A percentile compares a stretch with the other conserved stretches of the same genome.
These are phyloP conservation scores for Kodamaea laetipori DNA, from an alignment of 805 yeast genomes.

Conservation along the genomic window DNA sequence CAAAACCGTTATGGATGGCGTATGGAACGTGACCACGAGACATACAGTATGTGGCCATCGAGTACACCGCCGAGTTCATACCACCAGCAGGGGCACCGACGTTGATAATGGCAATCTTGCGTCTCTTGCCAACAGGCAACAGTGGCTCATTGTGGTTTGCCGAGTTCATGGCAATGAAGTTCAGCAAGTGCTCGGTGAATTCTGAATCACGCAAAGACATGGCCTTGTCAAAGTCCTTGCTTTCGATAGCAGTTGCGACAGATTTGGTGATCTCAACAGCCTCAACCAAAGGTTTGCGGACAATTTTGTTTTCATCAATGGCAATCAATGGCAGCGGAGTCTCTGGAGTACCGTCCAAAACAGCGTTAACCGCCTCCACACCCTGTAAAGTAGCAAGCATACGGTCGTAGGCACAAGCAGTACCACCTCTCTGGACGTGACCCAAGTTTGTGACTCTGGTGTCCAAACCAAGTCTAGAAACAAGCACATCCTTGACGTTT, in stretches of 20 bases:
- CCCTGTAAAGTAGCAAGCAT: slow-evolving; percentile 93
- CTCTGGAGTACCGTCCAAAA: slow-evolving; percentile 80
- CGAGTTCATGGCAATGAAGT: slow-evolving; percentile 69
- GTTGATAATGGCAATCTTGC: slow-evolving; percentile 81
- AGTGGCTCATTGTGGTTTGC: slow-evolving; percentile 64
- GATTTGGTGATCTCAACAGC: slow-evolving; percentile 84
- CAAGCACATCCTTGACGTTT: slow-evolving; percentile 79
- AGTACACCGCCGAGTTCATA: slow-evolving; percentile 85
- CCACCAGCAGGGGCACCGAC: slow-evolving; percentile 99
- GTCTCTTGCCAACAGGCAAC: slow-evolving; percentile 57
- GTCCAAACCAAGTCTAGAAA: slow-evolving; percentile 77
- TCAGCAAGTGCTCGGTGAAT: slow-evolving; percentile 75
- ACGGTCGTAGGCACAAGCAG: slow-evolving; percentile 95
- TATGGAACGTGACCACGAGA: slow-evolving; percentile 87
- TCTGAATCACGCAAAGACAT: slow-evolving; percentile 85
- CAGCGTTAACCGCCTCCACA: slow-evolving; percentile 95
- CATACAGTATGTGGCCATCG: slow-evolving; percentile 87
- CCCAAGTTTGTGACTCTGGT: slow-evolving; percentile 95
- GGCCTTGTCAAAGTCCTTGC: slow-evolving; percentile 81
- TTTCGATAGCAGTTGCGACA: slow-evolving; percentile 86
- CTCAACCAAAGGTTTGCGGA: slow-evolving; percentile 82
- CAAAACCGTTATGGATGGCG: slow-evolving; percentile 92
- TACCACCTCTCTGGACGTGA: slow-evolving; percentile 98
- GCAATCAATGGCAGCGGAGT: slow-evolving; percentile 96
- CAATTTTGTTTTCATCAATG: slow-evolving; percentile 81